Base-by-base conservation (phyloP, 2,329 filamentous ascomycete genomes). In the Fusarium redolens region DNA sequence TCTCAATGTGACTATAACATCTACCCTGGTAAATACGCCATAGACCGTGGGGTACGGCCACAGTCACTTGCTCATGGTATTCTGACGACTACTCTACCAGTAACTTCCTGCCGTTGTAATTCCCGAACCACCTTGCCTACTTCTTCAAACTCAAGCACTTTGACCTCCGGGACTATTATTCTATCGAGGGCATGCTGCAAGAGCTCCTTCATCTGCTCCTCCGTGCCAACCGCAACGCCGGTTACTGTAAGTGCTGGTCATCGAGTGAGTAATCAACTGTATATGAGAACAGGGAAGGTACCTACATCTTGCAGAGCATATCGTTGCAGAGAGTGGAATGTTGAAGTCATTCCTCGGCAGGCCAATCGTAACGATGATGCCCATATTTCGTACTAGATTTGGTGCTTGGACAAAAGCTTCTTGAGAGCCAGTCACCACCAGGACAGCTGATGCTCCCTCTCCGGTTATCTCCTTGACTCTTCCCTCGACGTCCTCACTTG, bases 391-490 rank as follows among this genome's bases (percentile, higher is more conserved):
- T 0, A 76, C 77, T 2, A 81, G 7, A 2, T 5, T 67, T 0
- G 78, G 78, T 0, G 79, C 77, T 18, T 74, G 20, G 0, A 58
- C 20, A 3, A 81, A 81, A 0, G 79, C 79, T 0, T 71, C 72
- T 35, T 78, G 71, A 0, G 79, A 72, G 1, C 69, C 79, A 0
- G 79, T 71, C 0, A 80, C 79, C 0, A 81, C 78, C 2, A 81
- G 7, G 0, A 77, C 59, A 8, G 77, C 79, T 5, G 77, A 71
- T 1, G 79, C 79, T 0, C 79, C 80, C 15, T 81, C 80, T 0
- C 51, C 65, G 0, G 79, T 81, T 1, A 81, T 22, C 0, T 68
- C 51, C n/a, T 67, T 78, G 0, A 81, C 75, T 3, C 30, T 67
- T 0, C 64, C 33, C 15, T 76, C 75, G 0, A 79, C 70, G 4